Base-by-base conservation (phyloP, 2,329 filamentous ascomycete species). In the Cercospora citrullina region DNA sequence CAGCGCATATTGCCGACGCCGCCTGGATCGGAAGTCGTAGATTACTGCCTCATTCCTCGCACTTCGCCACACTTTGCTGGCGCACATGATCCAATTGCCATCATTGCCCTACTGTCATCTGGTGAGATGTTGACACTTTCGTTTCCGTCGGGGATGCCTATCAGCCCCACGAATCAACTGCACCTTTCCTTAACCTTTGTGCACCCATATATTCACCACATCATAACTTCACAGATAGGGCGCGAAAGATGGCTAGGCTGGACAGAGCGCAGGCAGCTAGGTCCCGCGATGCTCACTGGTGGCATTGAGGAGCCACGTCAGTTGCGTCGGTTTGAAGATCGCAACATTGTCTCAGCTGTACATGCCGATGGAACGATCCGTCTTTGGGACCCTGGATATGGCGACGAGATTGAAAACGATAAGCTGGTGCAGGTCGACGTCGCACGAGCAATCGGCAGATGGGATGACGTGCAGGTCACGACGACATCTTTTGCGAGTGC, bases 331-430 rank as follows among this genome's bases (percentile, higher is more conserved):
- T 94, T 92, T 73, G 93, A 97, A 75, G 86, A 89, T 69, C 87
- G 95, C 59, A 96, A 93, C 66, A 87, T 98, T 55, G 86, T 97
- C 6, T 91, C 94, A 69, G 92, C 92, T 4, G 90, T 93, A 0
- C 94, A 99, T 78, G 93, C 90, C 3, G 95, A 99, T 79, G 93
- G 94, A 63, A 96, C 91, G 0, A 84, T 99, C n/a, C 86, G 94
- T 33, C 83, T 98, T 6, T 99, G 94, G 93, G 95, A 99, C 79
- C 88, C 90, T 21, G 95, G 95, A 0, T 91, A 96, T 75, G 91
- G 89, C 14, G 95, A 99, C 76, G 92, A 97, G 75, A 91, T 99
- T 61, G 95, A 99, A 79, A 98, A 98, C 75, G 85, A 88, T 12
- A 84, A 85, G 4, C 85, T 92, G 63, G 82, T 98, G 26, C 94